Evolutionary conservation across 2,329 filamentous ascomycete genomes (phyloP).

Genomic region (Peltaster fructicola): DNA sequence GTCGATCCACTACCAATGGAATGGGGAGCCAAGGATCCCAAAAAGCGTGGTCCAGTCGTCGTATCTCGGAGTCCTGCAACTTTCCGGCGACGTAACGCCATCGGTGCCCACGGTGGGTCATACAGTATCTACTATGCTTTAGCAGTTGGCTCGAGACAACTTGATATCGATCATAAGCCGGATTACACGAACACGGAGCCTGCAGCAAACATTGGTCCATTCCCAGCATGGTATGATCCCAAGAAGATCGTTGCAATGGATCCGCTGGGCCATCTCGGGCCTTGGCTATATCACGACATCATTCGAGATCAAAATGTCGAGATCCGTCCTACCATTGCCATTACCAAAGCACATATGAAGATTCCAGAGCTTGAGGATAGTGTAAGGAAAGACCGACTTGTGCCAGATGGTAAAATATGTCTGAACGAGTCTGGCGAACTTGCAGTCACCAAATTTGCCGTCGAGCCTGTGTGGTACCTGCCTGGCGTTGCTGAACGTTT

Average conservation of each 20-base stretch:
- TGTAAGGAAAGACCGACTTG: slow-evolving; percentile 58
- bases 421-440: slow-evolving; percentile 74
- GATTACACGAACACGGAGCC: slow-evolving; percentile 79
- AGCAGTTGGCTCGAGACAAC: slow-evolving; percentile 77
- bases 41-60: slow-evolving; percentile 67
- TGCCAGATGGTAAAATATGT: slow-evolving; percentile 74
- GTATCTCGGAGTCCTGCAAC: slow-evolving; percentile 62
- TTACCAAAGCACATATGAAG: slow-evolving; percentile 90
- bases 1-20: slow-evolving; percentile 79
- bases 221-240: slow-evolving; percentile 72
- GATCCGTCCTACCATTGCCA: slow-evolving; percentile 68
- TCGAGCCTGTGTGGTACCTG: slow-evolving; percentile 60
- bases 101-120: slow-evolving; percentile 66
- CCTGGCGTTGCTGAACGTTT: slow-evolving; percentile 68
- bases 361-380: slow-evolving; percentile 87
- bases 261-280: slow-evolving; percentile 72
- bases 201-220: slow-evolving; percentile 73
- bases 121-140: slow-evolving; percentile 94
- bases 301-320: slow-evolving; percentile 68
- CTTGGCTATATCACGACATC: slow-evolving; percentile 64
- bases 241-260: slow-evolving; percentile 98
- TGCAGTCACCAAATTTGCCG: slow-evolving; percentile 88
- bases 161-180: slow-evolving; percentile 63
- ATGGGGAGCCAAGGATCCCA: slow-evolving; percentile 67
- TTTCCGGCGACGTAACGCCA: slow-evolving; percentile 60